phyloP scores from a whole-genome alignment of 495 filamentous ascomycete species.

The Aspergillus sclerotiicarbonarius region DNA sequence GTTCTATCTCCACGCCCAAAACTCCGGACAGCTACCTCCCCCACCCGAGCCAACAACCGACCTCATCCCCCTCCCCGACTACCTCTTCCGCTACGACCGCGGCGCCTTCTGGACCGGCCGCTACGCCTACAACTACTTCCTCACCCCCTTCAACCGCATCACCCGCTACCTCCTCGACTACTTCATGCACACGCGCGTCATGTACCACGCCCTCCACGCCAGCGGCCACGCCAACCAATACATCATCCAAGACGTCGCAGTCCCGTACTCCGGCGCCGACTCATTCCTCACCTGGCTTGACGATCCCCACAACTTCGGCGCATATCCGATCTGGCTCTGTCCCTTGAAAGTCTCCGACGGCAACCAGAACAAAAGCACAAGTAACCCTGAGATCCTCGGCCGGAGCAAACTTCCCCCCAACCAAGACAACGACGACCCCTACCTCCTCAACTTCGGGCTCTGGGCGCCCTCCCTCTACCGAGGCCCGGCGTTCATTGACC shows the following conservation, averaged over 20 bases:
- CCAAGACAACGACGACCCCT: not conserved
- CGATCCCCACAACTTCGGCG: slow-evolving; percentile 38
- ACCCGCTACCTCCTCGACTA: slow-evolving; percentile 53
- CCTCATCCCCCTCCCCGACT: slow-evolving; percentile 54
- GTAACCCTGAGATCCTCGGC: not conserved
- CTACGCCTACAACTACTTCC: slow-evolving; percentile 54
- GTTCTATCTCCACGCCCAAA: slow-evolving; percentile 56
- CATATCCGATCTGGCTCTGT: slow-evolving; percentile 27
- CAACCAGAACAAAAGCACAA: too few relatives aligned
- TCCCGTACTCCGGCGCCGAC: slow-evolving; percentile 45
- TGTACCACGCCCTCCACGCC: slow-evolving; percentile 56
- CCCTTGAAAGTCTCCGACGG: not conserved
- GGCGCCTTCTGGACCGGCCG: slow-evolving; percentile 58
- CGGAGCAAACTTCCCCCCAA: not conserved
- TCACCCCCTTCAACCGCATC: slow-evolving; percentile 51
- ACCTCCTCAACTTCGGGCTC: slow-evolving; percentile 51
- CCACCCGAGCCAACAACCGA: slow-evolving; percentile 28
- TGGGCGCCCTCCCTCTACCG: slow-evolving; percentile 43
- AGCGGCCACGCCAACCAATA: slow-evolving; percentile 46
- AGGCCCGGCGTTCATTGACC: slow-evolving; percentile 41
- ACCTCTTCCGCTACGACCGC: slow-evolving; percentile 63
- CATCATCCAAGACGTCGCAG: slow-evolving; percentile 57
- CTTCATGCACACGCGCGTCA: slow-evolving; percentile 54
- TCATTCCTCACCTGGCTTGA: slow-evolving; percentile 50
- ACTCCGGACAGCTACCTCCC: slow-evolving; percentile 2